phyloP scores from a whole-genome alignment of 73 alveolate species.

The Tetrahymena thermophila region DNA sequence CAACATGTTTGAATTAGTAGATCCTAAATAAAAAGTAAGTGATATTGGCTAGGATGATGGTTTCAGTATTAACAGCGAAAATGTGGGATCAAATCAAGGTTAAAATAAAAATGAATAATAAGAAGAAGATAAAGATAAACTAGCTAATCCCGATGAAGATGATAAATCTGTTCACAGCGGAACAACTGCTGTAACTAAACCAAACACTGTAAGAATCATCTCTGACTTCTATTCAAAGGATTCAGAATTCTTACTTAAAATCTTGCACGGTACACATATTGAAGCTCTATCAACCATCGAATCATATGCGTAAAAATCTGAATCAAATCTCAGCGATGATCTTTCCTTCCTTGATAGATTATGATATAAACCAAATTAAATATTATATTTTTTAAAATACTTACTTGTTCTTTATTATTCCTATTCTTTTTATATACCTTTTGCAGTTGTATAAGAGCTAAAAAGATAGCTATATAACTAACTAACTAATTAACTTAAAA shows the following conservation, averaged over 20 bases:
- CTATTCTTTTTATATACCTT: background rate
- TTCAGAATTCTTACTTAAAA: constrained; percentile 13
- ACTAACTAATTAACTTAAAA: too few species aligned
- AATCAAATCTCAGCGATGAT: constrained; percentile 33
- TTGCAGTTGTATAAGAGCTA: background rate
- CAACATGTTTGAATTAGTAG: background rate
- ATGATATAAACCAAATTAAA: background rate
- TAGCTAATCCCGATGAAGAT: background rate
- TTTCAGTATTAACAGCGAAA: constrained; percentile 2
- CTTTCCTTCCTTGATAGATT: constrained; percentile 20
- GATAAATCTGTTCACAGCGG: constrained; percentile 6
- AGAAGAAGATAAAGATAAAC: constrained; percentile 13
- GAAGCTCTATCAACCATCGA: constrained; percentile 6
- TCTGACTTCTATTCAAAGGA: constrained; percentile 30
- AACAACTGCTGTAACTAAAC: constrained; percentile 1
- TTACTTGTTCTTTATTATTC: too few species aligned
- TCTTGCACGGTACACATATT: constrained; percentile 21
- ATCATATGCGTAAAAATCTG: constrained; percentile 34
- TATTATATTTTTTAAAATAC: background rate
- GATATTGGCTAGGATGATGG: background rate
- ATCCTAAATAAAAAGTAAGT: background rate
- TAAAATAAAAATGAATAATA: constrained; percentile 7
- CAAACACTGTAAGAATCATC: background rate
- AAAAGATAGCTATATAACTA: too few species aligned
- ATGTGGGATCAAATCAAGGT: background rate